These are phyloP conservation scores for Pseudogymnoascus sp. DNA, from an alignment of 2,329 filamentous ascomycete genomes.

Conservation along the genomic window DNA sequence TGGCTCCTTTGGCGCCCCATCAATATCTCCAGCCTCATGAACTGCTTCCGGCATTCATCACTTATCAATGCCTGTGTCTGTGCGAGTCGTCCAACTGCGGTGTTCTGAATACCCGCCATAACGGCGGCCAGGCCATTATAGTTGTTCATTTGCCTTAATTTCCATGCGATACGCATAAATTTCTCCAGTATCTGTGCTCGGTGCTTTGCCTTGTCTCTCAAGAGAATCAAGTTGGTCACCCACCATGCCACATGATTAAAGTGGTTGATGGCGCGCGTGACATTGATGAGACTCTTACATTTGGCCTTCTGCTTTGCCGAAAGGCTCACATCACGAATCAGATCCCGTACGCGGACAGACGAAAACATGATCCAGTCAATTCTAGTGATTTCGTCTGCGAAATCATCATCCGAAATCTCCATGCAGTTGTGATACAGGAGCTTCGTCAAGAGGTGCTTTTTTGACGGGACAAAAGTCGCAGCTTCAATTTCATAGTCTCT, in stretches of 20 bases:
- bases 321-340: conserved; percentile 83
- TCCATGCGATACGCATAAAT: conserved; percentile 84
- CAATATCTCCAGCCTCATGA: conserved; percentile 77
- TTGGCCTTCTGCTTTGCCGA: conserved; percentile 62
- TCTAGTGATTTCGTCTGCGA: conserved; percentile 84
- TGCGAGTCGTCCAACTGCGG: conserved; percentile 72
- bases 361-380: conserved; percentile 99
- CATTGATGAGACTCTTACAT: conserved; percentile 70
- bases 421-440: conserved; percentile 85
- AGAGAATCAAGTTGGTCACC: conserved; percentile 74
- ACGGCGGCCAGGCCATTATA: conserved; percentile 95
- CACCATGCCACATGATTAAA: conserved; percentile 81
- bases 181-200: conserved; percentile 86
- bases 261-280: conserved; percentile 89
- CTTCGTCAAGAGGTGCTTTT: conserved; percentile 67
- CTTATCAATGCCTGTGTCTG: conserved; percentile 74
- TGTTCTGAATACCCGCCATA: conserved; percentile 83
- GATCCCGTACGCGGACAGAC: conserved; percentile 83
- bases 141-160: conserved; percentile 86
- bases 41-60: conserved; percentile 66
- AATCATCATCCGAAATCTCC: conserved; percentile 73
- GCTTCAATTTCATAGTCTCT: conserved; percentile 80
- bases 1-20: conserved; percentile 92
- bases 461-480: conserved; percentile 59
- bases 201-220: conserved; percentile 94